Evolutionary conservation across 129 eudicot genomes (phyloP).

Genomic region (Pulicaria dysenterica): DNA sequence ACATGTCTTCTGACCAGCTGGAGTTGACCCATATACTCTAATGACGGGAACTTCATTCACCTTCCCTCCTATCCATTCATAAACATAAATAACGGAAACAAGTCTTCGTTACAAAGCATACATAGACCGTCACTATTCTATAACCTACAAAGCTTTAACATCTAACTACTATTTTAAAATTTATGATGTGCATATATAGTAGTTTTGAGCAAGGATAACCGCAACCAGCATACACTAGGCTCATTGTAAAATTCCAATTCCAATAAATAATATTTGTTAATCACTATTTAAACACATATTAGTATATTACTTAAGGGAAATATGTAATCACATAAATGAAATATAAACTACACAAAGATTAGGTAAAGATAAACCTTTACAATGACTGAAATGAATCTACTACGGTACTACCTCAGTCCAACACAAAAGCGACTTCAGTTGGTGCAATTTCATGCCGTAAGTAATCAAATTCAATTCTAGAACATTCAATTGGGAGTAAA

Average conservation of each 20-base stretch:
- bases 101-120: neutral
- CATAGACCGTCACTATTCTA: constrained; percentile 6
- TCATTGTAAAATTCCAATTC: neutral
- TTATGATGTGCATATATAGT: neutral
- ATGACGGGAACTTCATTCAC: constrained; percentile 96
- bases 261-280: neutral
- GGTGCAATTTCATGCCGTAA: neutral
- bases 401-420: too few species aligned
- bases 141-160: neutral
- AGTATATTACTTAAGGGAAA: neutral
- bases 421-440: neutral
- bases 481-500: neutral
- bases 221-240: constrained; percentile 5
- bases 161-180: neutral
- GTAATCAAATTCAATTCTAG: neutral
- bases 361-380: neutral
- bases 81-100: constrained; percentile 5
- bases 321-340: neutral
- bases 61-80: constrained; percentile 62
- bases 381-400: too few species aligned
- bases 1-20: constrained; percentile 97
- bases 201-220: constrained; percentile 1
- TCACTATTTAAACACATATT: neutral
- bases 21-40: constrained; percentile 88
- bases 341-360: neutral